Evolutionary conservation across 371 early-diverging fungal genomes (phyloP).

Genomic region (Massospora cicadina): DNA sequence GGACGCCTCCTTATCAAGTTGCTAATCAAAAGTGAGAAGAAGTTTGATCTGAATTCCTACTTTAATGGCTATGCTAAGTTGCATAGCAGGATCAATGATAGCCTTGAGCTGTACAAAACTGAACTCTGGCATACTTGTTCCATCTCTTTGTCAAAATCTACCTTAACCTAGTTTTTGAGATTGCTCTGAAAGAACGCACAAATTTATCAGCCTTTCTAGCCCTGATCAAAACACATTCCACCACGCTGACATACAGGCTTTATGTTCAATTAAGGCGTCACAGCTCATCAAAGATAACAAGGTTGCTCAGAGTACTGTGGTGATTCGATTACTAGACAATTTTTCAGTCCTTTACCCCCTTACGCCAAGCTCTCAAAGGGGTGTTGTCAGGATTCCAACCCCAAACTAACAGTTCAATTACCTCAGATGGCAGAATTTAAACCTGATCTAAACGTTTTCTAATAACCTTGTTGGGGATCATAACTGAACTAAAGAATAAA

Average conservation of each 20-base stretch:
- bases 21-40: neutral
- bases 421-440: too few species aligned
- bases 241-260: slow-evolving; percentile 37
- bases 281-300: slow-evolving; percentile 68
- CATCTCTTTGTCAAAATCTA: slow-evolving; percentile 92
- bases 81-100: neutral
- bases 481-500: too few species aligned
- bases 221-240: slow-evolving; percentile 60
- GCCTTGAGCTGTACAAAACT: slow-evolving; percentile 12
- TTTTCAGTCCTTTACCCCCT: too few species aligned
- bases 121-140: slow-evolving; percentile 79
- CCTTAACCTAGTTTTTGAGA: slow-evolving; percentile 63
- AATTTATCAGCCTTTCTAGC: slow-evolving; percentile 60
- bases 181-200: slow-evolving; percentile 44
- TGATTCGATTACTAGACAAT: too few species aligned
- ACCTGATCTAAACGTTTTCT: too few species aligned
- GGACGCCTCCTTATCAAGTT: neutral
- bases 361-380: too few species aligned
- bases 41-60: neutral
- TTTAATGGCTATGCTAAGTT: slow-evolving; percentile 15
- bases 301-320: slow-evolving; percentile 51
- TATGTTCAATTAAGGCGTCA: slow-evolving; percentile 41
- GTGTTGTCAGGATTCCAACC: too few species aligned
- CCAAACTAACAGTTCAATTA: too few species aligned
- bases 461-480: too few species aligned